Conservation (phyloP, 441 rosid species). For the Erysimum cheiri region DNA sequence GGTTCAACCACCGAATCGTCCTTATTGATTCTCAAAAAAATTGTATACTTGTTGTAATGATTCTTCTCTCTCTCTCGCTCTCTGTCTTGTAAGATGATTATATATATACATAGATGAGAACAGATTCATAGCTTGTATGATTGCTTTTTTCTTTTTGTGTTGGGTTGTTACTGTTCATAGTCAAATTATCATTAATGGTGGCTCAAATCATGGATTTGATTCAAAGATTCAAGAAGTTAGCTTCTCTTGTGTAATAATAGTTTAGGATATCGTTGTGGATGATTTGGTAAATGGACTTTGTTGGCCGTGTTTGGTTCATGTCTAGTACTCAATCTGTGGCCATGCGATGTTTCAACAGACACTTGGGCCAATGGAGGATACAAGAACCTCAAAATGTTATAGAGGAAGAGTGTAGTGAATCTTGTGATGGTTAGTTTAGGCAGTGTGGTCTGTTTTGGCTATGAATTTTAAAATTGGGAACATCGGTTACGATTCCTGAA, state of each 20-base stretch:
- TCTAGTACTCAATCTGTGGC: not conserved
- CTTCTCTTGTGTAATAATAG: not conserved
- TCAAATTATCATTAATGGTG: conserved; percentile 21
- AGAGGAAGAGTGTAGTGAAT: not conserved
- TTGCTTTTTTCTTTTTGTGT: not conserved
- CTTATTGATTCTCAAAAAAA: conserved; percentile 28
- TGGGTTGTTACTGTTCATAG: not conserved
- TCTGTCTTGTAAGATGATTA: conserved; percentile 36
- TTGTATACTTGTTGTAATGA: conserved; percentile 35
- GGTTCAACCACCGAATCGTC: conserved; percentile 57
- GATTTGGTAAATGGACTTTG: not conserved
- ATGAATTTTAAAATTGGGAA: not conserved
- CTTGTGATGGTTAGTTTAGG: not conserved
- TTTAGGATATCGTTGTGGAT: not conserved
- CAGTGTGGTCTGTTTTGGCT: not conserved
- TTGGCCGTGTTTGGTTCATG: not conserved
- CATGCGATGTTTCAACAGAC: not conserved
- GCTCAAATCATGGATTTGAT: not conserved
- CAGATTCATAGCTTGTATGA: conserved; percentile 17
- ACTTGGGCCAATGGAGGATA: not conserved
- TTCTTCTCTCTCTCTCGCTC: conserved; percentile 11
- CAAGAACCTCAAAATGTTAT: not conserved
- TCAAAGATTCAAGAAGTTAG: not conserved
- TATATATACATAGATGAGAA: conserved; percentile 34
- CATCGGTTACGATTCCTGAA: not conserved